Conservation (phyloP, 2,329 filamentous ascomycete species). For the Harringtonia aguacate region DNA sequence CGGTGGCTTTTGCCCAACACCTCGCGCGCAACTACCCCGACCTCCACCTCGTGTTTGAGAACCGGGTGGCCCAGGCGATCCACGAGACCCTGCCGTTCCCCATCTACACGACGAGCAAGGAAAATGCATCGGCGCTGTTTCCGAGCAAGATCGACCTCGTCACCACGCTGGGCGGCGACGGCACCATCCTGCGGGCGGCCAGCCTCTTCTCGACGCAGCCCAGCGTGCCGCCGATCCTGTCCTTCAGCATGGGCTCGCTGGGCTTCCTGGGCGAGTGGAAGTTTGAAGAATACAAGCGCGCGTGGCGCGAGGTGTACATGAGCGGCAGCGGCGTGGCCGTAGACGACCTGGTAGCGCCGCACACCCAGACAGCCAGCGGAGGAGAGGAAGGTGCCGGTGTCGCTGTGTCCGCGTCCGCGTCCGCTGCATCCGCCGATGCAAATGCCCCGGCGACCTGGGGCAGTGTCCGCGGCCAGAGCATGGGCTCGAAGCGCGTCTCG, state of each 20-base stretch:
- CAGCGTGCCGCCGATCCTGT: conserved; percentile 80
- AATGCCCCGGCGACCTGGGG: conserved; percentile 47
- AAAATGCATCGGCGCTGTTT: conserved; percentile 37
- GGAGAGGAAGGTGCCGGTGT: no score
- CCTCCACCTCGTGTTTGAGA: conserved; percentile 76
- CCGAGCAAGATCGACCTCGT: conserved; percentile 79
- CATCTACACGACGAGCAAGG: conserved; percentile 49
- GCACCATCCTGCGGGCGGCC: conserved; percentile 77
- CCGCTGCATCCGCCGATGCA: conserved; percentile 9
- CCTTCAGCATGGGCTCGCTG: conserved; percentile 93
- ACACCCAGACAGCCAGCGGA: conserved; percentile 25
- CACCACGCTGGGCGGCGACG: conserved; percentile 85
- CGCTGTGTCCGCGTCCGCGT: no score
- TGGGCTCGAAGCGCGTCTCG: conserved; percentile 63
- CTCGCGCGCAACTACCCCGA: conserved; percentile 70
- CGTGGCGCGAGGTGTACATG: conserved; percentile 91
- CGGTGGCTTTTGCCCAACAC: conserved; percentile 54
- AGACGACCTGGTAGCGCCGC: conserved; percentile 29
- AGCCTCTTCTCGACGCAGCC: conserved; percentile 75
- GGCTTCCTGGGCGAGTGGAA: conserved; percentile 97
- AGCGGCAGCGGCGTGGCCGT: conserved; percentile 43
- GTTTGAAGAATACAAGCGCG: conserved; percentile 83
- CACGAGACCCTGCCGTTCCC: conserved; percentile 64
- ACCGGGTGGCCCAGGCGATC: conserved; percentile 58
- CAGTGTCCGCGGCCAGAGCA: conserved; percentile 65